Conservation (phyloP, 108 stramenopile genomes). For the Skeletonema tropicum region DNA sequence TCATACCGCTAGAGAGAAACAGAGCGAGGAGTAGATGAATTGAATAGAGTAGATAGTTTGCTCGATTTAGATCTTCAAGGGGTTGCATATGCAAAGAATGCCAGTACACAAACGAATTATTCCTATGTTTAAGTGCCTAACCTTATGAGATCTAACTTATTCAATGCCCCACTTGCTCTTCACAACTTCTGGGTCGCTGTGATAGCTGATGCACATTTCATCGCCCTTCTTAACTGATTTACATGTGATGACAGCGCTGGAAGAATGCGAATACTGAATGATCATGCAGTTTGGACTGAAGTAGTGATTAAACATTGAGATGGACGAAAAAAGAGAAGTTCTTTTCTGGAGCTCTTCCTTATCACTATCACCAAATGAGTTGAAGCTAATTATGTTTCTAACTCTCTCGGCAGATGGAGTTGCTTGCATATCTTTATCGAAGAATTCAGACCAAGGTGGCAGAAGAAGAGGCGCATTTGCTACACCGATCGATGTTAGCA, state of each 20-base stretch:
- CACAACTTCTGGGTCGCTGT: neutral
- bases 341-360: neutral
- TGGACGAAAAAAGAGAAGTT: neutral
- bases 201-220: constrained; percentile 1
- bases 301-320: constrained; percentile 4
- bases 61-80: neutral
- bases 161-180: constrained; percentile 5
- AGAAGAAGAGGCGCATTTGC: no score
- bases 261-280: neutral
- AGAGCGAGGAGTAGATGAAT: no score
- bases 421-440: neutral
- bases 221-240: neutral
- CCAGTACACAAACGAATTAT: no score
- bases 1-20: neutral
- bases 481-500: no score
- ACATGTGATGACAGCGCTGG: neutral
- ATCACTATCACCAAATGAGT: neutral
- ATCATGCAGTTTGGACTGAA: neutral
- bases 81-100: no score
- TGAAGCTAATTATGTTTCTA: neutral
- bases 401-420: neutral
- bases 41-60: neutral
- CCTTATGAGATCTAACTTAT: neutral
- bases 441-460: neutral
- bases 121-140: no score